Evolutionary conservation across 306 rosid genomes (phyloP).

Genomic region (Glycine soja): DNA sequence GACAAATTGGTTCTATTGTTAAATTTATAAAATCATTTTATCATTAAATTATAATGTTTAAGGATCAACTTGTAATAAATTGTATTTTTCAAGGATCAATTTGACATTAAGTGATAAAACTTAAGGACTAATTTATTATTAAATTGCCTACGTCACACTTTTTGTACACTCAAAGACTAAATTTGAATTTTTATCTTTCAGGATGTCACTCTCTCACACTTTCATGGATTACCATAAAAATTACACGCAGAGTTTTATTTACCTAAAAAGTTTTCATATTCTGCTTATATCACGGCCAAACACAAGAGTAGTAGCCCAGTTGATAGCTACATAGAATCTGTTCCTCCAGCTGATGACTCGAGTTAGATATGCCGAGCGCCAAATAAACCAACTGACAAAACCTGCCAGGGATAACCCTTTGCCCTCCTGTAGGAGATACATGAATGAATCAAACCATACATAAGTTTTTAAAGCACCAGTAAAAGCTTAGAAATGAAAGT

Average conservation of each 20-base stretch:
- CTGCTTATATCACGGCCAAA: constrained; percentile 97
- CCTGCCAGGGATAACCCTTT: constrained; percentile 90
- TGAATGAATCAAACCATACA: constrained; percentile 26
- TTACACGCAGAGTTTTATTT: constrained; percentile 19
- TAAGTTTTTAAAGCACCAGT: constrained; percentile 9
- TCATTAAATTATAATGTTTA: no score
- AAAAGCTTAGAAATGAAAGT: constrained; percentile 18
- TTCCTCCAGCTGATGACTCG: constrained; percentile 98
- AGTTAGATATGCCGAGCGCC: constrained; percentile 90
- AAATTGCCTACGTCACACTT: no score
- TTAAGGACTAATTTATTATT: no score
- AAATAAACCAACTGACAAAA: constrained; percentile 83
- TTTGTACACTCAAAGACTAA: no score
- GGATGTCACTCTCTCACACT: background rate
- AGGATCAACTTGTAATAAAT: no score
- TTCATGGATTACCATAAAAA: no score
- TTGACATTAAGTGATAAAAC: no score
- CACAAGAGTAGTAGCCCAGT: constrained; percentile 89
- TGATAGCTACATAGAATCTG: constrained; percentile 88
- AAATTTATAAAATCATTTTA: no score
- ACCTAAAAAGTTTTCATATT: constrained; percentile 59
- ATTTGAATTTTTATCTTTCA: no score
- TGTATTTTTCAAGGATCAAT: no score
- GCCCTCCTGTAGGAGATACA: constrained; percentile 59
- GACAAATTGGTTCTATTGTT: no score